These are phyloP conservation scores for Magnolia officinalis DNA, from an alignment of 164 flowering plant species.

Conservation along the genomic window DNA sequence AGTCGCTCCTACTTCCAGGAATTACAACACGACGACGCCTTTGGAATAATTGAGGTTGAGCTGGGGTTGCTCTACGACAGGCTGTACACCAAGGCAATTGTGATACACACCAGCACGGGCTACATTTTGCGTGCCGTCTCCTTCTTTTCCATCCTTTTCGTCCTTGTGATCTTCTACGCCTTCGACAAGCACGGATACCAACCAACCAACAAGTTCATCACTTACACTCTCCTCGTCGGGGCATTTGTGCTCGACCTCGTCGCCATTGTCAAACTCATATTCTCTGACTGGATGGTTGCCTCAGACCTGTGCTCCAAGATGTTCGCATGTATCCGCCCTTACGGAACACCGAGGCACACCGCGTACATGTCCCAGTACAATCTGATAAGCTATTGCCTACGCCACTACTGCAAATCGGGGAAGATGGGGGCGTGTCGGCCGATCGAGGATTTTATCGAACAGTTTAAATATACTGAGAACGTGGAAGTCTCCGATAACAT, in stretches of 20 bases:
- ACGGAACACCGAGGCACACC: too few species aligned
- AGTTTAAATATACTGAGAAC: too few species aligned
- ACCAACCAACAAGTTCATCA: neutral
- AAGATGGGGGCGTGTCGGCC: too few species aligned
- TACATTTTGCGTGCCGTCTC: neutral
- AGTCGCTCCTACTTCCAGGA: neutral
- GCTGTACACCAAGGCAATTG: neutral
- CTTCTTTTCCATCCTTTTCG: neutral
- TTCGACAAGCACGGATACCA: neutral
- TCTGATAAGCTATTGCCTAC: too few species aligned
- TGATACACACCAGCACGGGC: neutral
- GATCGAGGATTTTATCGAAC: too few species aligned
- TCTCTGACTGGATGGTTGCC: neutral
- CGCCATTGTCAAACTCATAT: neutral
- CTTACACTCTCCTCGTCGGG: neutral
- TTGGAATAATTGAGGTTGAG: neutral
- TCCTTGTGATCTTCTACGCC: neutral
- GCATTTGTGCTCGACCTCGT: neutral
- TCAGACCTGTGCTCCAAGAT: too few species aligned
- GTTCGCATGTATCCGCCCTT: too few species aligned
- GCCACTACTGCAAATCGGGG: too few species aligned
- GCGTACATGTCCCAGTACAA: too few species aligned
- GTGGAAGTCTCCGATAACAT: neutral
- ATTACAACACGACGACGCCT: neutral
- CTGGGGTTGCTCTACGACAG: neutral